A percentile compares a stretch with the other conserved stretches of the same genome.
Conservation (phyloP, 1,284 basidiomycete genomes). For the Pterula multifida region DNA sequence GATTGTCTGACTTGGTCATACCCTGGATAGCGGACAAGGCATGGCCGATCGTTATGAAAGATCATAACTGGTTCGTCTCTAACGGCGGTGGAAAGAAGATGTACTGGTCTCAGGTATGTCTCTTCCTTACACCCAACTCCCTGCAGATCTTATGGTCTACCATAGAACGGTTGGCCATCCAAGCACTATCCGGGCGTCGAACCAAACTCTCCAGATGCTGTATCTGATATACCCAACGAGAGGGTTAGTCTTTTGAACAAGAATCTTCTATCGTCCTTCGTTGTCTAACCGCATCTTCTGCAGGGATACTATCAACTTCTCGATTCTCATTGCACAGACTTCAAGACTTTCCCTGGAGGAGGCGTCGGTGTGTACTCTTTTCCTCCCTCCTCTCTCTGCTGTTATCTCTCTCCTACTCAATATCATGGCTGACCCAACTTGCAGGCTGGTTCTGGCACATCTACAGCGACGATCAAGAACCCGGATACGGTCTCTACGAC, state of each 20-base stretch:
- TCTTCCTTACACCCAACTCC: slow-evolving; percentile 1
- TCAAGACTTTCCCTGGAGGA: slow-evolving; percentile 46
- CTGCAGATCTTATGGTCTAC: neutral
- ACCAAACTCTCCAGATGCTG: slow-evolving; percentile 43
- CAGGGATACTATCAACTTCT: slow-evolving; percentile 54
- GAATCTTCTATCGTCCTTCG: neutral
- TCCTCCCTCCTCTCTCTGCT: neutral
- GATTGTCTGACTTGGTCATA: neutral
- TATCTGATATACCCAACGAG: slow-evolving; percentile 47
- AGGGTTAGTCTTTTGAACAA: slow-evolving; percentile 23
- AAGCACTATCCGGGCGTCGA: slow-evolving; percentile 43
- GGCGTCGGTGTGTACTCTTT: slow-evolving; percentile 30
- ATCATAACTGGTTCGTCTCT: slow-evolving; percentile 48
- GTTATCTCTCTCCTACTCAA: neutral
- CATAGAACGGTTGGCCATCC: slow-evolving; percentile 66
- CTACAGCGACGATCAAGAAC: slow-evolving; percentile 53
- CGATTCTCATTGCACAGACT: slow-evolving; percentile 47
- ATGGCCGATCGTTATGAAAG: slow-evolving; percentile 48
- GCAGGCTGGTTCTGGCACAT: slow-evolving; percentile 67
- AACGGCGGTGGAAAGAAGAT: slow-evolving; percentile 60
- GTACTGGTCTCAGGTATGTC: slow-evolving; percentile 21
- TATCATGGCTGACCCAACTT: neutral
- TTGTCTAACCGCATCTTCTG: slow-evolving; percentile 7
- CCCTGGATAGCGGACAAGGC: slow-evolving; percentile 31
- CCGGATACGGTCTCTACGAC: slow-evolving; percentile 56